phyloP scores from a whole-genome alignment of 345 rosid species.

The Salix suchowensis region DNA sequence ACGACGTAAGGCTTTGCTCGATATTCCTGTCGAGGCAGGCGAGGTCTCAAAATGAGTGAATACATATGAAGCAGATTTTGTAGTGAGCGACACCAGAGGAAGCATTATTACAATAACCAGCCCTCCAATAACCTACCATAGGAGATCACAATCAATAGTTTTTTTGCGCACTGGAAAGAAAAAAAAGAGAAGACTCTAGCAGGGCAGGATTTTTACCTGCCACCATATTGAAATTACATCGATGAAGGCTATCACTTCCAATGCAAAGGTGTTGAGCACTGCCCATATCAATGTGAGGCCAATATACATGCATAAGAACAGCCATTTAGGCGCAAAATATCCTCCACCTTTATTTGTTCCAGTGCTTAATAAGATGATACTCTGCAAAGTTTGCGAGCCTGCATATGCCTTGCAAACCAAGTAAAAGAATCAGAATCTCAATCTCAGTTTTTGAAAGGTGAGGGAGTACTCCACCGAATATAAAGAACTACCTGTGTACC shows the following conservation, averaged over 20 bases:
- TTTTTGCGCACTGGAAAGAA: background rate
- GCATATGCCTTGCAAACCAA: constrained; percentile 46
- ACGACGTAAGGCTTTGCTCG: constrained; percentile 54
- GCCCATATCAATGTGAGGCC: constrained; percentile 57
- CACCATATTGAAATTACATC: constrained; percentile 65
- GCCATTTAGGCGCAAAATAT: constrained; percentile 50
- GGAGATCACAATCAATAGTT: background rate
- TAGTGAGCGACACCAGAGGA: constrained; percentile 47
- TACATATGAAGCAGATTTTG: constrained; percentile 50
- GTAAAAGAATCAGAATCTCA: background rate
- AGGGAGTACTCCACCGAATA: too few relatives aligned
- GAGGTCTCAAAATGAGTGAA: constrained; percentile 45
- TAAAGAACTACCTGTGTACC: constrained; percentile 49
- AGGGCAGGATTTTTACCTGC: constrained; percentile 38
- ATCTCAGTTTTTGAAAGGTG: background rate
- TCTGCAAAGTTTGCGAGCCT: constrained; percentile 60
- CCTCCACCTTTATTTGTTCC: constrained; percentile 63
- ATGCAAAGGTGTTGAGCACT: constrained; percentile 51
- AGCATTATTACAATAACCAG: constrained; percentile 50
- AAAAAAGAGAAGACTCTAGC: background rate
- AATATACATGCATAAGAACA: constrained; percentile 55
- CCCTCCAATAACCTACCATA: constrained; percentile 49
- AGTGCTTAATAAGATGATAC: constrained; percentile 48
- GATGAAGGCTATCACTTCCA: constrained; percentile 55
- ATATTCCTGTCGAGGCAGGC: constrained; percentile 43